Evolutionary conservation across 257 asterid species (phyloP), one percentile per base, ranked within the genome.

Genomic region (Prunella vulgaris): DNA sequence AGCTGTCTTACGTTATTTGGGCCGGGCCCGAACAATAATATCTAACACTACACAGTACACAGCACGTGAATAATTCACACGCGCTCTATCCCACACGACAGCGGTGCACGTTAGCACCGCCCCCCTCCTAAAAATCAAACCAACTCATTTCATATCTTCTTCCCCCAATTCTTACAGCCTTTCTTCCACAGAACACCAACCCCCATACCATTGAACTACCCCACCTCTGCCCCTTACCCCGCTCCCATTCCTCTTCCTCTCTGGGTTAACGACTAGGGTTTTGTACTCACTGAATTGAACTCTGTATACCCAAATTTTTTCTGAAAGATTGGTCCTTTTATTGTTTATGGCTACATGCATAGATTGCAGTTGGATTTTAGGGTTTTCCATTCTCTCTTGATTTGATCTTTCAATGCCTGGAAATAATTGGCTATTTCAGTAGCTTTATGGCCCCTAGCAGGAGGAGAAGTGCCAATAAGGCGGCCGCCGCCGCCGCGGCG

Each of bases 381-480:
- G 82, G 81, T 77, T 83, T 78, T 52, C 64, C 6, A 12, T 40
- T 8, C 22, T 69, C 5, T 5, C 48, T 64, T 59, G 69, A 18
- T 57, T 78, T 64, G 79, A 69, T 77, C 75, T 70, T 85, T 78
- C 80, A 83, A 87, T 89, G 96, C 80, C 86, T 51, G 74, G 32
- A 62, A 20, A 17, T 76, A 42, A n/a, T 68, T 57, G 70, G 68
- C 40, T 57, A 74, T 67, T 74, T 52, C 21, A 66, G 80, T 70
- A 33, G 18, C 59, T 71, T 59, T 22, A 92, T 92, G 98, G 96
- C 94, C 62, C 96, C 98, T 9, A 84, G 82, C 77, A 79, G 98
- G 61, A 86, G 86, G 54, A 92, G 77, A 66, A 92, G 94, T 74
- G 76, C 81, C 78, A 79, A 73, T 54, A 92, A 79, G 78, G 93